These are phyloP conservation scores for Kodamaea sp. DNA, from an alignment of 1,139 yeast genomes.

Conservation along the genomic window DNA sequence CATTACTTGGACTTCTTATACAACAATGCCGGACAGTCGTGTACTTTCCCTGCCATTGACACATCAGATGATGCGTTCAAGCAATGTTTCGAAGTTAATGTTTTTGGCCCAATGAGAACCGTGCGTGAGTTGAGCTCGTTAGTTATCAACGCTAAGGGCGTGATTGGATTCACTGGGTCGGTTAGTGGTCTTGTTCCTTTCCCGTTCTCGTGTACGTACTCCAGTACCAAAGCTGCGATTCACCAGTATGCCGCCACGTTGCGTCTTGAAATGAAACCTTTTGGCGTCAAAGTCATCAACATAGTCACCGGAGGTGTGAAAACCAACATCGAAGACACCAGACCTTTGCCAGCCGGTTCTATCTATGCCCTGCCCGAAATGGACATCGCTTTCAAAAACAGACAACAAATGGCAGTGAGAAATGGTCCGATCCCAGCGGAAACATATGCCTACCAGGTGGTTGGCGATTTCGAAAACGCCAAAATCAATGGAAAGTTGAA, in stretches of 20 bases:
- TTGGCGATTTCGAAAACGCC: slow-evolving; percentile 47
- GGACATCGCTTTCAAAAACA: slow-evolving; percentile 45
- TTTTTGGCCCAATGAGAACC: slow-evolving; percentile 65
- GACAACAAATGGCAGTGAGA: slow-evolving; percentile 62
- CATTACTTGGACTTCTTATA: slow-evolving; percentile 55
- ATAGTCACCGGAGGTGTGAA: slow-evolving; percentile 67
- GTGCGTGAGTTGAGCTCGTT: slow-evolving; percentile 59
- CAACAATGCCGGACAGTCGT: slow-evolving; percentile 69
- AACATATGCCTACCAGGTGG: slow-evolving; percentile 55
- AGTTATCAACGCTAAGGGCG: slow-evolving; percentile 67
- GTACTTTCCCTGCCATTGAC: slow-evolving; percentile 72
- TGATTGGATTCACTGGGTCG: slow-evolving; percentile 75
- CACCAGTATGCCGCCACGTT: slow-evolving; percentile 67
- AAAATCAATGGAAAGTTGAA: slow-evolving; percentile 45
- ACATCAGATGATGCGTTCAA: slow-evolving; percentile 57
- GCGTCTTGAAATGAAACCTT: slow-evolving; percentile 69
- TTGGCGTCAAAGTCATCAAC: slow-evolving; percentile 71
- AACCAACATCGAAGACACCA: slow-evolving; percentile 58
- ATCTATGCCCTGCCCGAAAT: slow-evolving; percentile 56
- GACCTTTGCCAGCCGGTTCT: slow-evolving; percentile 55
- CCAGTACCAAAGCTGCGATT: slow-evolving; percentile 77
- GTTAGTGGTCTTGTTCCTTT: slow-evolving; percentile 66
- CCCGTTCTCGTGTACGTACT: slow-evolving; percentile 70
- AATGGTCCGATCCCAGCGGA: slow-evolving; percentile 62
- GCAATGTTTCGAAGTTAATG: slow-evolving; percentile 66